These are phyloP conservation scores for Gigaspora rosea DNA, from an alignment of 192 early-diverging fungal genomes.

Conservation along the genomic window DNA sequence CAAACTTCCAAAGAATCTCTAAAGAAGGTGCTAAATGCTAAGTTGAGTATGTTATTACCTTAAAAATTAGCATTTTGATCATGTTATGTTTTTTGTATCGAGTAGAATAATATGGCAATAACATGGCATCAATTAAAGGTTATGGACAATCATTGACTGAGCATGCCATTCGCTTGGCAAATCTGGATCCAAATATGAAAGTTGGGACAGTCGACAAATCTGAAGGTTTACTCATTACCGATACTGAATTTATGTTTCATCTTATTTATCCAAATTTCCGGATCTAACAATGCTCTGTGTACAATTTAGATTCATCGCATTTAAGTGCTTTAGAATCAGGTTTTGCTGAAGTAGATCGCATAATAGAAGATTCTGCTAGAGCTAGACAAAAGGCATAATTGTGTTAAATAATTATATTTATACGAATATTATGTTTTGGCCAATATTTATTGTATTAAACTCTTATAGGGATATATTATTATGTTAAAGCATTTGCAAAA, in stretches of 20 bases:
- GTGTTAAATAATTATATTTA: neutral
- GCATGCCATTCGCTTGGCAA: constrained; percentile 70
- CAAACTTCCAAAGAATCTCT: constrained; percentile 70
- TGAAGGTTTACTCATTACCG: constrained; percentile 36
- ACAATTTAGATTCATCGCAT: constrained; percentile 49
- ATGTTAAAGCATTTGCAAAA: constrained; percentile 47
- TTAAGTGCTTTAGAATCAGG: constrained; percentile 62
- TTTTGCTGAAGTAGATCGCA: constrained; percentile 71
- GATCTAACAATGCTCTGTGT: neutral
- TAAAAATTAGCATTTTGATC: neutral
- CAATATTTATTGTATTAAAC: neutral
- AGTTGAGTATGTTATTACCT: constrained; percentile 44
- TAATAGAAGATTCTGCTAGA: constrained; percentile 58
- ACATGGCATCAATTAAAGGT: constrained; percentile 34
- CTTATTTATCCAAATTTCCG: neutral
- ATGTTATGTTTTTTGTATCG: too few relatives aligned
- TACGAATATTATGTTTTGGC: too few relatives aligned
- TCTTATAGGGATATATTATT: constrained; percentile 64
- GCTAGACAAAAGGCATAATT: constrained; percentile 43
- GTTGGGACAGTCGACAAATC: constrained; percentile 61
- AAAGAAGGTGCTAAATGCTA: constrained; percentile 65
- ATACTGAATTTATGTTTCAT: neutral
- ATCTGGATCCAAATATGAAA: constrained; percentile 65
- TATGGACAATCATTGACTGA: constrained; percentile 92
- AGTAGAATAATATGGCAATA: constrained; percentile 13